phyloP scores from a whole-genome alignment of 805 yeast genomes.

The Babjeviella inositovora region DNA sequence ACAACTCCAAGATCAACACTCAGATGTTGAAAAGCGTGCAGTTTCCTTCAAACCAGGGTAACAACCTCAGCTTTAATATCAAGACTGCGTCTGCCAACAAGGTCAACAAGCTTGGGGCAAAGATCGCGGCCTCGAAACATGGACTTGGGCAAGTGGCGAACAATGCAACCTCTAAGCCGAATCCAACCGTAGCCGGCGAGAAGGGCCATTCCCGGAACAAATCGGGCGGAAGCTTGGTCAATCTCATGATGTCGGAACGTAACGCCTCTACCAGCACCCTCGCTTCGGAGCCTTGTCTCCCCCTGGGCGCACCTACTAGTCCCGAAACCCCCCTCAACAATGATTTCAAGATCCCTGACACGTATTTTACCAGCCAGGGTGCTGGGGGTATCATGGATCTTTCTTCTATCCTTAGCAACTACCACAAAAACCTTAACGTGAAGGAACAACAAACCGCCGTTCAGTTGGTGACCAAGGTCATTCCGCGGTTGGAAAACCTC shows the following conservation, averaged over 20 bases:
- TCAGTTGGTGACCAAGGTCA: conserved; percentile 26
- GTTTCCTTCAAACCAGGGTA: conserved; percentile 10
- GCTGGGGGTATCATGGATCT: conserved; percentile 14
- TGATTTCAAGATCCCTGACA: conserved; percentile 1
- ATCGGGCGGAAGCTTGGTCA: too few relatives aligned
- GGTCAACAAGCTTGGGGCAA: too few relatives aligned
- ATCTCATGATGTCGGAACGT: too few relatives aligned
- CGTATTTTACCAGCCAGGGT: background rate
- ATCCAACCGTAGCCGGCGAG: too few relatives aligned
- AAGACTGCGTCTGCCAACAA: too few relatives aligned
- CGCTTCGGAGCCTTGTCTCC: too few relatives aligned
- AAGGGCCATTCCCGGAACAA: too few relatives aligned
- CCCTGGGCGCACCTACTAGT: background rate
- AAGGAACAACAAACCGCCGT: conserved; percentile 33
- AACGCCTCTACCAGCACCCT: too few relatives aligned
- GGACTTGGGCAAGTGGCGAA: conserved; percentile 1
- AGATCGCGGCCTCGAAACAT: background rate
- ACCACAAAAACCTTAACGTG: conserved; percentile 15
- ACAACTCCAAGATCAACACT: conserved; percentile 31
- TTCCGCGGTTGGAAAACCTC: conserved; percentile 40
- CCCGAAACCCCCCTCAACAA: conserved; percentile 1
- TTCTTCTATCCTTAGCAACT: conserved; percentile 11
- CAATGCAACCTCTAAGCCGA: too few relatives aligned
- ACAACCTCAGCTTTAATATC: too few relatives aligned
- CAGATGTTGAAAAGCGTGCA: conserved; percentile 33